Conservation (phyloP, 371 early-diverging fungal species). For the Mucor piriformis region DNA sequence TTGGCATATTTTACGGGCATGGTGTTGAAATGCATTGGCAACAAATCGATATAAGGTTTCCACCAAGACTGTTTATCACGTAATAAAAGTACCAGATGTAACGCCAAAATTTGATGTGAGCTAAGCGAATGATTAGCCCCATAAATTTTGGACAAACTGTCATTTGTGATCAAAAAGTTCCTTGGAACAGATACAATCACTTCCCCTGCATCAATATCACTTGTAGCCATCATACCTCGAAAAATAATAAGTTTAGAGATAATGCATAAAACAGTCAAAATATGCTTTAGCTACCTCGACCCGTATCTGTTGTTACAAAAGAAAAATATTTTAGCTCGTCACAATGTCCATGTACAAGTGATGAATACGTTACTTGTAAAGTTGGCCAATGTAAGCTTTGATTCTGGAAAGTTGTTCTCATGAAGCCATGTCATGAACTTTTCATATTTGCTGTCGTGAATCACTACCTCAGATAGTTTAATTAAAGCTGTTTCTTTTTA, state of each 20-base stretch:
- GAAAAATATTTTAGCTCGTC: constrained; percentile 2
- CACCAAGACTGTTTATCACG: constrained; percentile 54
- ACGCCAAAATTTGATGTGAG: constrained; percentile 56
- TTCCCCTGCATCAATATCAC: constrained; percentile 61
- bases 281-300: constrained; percentile 37
- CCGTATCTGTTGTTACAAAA: constrained; percentile 45
- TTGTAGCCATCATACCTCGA: constrained; percentile 64
- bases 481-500: not conserved
- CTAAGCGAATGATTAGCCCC: constrained; percentile 40
- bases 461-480: constrained; percentile 22
- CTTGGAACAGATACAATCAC: constrained; percentile 62
- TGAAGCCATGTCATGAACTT: constrained; percentile 56
- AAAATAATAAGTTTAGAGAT: not conserved
- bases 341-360: not conserved
- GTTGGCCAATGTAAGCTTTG: constrained; percentile 59
- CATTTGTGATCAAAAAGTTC: constrained; percentile 51
- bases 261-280: constrained; percentile 14
- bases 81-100: constrained; percentile 48
- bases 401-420: constrained; percentile 52
- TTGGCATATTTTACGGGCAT: constrained; percentile 61
- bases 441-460: constrained; percentile 53
- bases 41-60: constrained; percentile 55
- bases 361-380: constrained; percentile 47
- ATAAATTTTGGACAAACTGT: constrained; percentile 34
- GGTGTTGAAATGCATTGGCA: constrained; percentile 63